Base-by-base conservation (phyloP, 2,329 filamentous ascomycete genomes). In the Monosporascus ibericus region DNA sequence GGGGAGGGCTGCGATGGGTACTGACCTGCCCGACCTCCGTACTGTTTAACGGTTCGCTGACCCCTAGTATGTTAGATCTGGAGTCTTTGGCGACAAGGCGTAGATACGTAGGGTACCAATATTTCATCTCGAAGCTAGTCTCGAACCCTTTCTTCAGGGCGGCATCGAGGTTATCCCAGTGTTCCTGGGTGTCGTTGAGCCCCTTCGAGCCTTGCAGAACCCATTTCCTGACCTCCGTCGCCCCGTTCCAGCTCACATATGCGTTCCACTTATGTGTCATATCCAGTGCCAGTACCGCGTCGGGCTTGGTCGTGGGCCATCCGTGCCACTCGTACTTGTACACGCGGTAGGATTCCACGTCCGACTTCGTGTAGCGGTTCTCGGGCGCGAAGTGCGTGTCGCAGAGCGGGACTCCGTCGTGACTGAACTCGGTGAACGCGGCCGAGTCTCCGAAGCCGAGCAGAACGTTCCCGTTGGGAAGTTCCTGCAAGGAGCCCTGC, bases 401-500 rank as follows among this genome's bases (percentile, higher is more conserved):
- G 50, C 58, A 62, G 6, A 63, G 55, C 47, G 60, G 52, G 1
- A 52, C 54, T 30, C 65, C 66, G 47, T 63, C 52, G 42, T 46
- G 51, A 2, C 56, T 44, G 49, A 59, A 66, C 49, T 68, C 66
- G 15, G 61, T 64, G 44, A 63, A 60, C n/a, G 59, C 57, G 8
- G 58, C 54, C 5, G 58, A 54, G 50, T 56, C 54, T 18, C 75
- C 74, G 63, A 70, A 78, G 22, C 73, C 73, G 17, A 77, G 65
- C 50, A 76, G 69, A 3, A 70, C 66, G 50, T 74, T 71, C 30
- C 70, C 69, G 54, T 72, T 70, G 2, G 70, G 64, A 6, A 78
- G 64, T 11, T 72, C 54, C 52, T 76, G 74, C 53, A 72, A 65
- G 40, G 70, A 75, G 17, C 73, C 74, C 54, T 76, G 73, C 2